Percentiles rank a stretch among this genome's conserved stretches.
These are phyloP conservation scores for Paspalum vaginatum DNA, from an alignment of 176 grass and related monocot genomes.

Conservation along the genomic window DNA sequence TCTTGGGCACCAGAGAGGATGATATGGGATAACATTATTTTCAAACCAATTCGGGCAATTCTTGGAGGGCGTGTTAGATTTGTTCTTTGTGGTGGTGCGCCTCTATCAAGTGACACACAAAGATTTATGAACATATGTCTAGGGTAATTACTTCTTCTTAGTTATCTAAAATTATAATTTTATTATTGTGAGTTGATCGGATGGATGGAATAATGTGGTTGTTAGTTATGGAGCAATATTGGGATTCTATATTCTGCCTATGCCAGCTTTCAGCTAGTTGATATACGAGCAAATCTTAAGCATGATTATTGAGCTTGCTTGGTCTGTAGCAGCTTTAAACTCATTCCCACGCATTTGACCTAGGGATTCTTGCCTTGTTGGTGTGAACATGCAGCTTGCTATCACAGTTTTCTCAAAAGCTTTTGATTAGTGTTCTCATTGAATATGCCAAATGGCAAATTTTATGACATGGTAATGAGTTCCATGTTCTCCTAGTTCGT, in stretches of 20 bases:
- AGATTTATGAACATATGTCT: slow-evolving; percentile 96
- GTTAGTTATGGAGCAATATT: not conserved
- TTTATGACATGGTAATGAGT: not conserved
- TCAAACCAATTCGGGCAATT: slow-evolving; percentile 67
- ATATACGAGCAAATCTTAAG: not conserved
- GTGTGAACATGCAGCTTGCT: not conserved
- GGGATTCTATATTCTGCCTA: not conserved
- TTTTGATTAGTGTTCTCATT: not conserved
- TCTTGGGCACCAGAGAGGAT: slow-evolving; percentile 69
- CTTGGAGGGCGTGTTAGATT: slow-evolving; percentile 80
- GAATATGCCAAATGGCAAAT: not conserved
- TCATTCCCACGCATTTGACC: not conserved
- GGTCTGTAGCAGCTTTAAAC: not conserved
- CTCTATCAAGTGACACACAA: slow-evolving; percentile 79
- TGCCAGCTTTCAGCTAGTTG: not conserved
- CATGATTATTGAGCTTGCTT: not conserved
- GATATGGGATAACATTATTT: slow-evolving; percentile 73
- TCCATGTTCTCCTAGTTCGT: not conserved
- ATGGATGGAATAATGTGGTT: not conserved
- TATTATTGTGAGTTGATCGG: not conserved
- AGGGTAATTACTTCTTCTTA: slow-evolving; percentile 57
- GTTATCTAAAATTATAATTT: slow-evolving; percentile 20
- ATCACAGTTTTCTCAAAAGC: not conserved
- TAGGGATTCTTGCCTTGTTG: not conserved
- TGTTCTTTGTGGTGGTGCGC: slow-evolving; percentile 84